phyloP scores from a whole-genome alignment of 1,139 yeast genomes.

The Pichia sp. region DNA sequence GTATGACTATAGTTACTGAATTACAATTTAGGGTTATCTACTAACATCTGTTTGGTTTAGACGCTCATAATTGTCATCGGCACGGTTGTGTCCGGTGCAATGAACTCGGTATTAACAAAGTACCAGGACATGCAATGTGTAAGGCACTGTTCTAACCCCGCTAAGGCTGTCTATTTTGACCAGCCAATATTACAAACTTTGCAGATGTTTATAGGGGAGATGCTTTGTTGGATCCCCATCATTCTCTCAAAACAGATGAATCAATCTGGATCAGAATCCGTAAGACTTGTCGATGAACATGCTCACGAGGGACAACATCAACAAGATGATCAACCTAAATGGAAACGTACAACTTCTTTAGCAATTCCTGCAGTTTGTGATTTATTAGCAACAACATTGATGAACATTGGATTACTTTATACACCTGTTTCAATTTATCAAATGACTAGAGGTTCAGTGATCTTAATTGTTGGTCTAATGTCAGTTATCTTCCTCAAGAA shows the following conservation, averaged over 20 bases:
- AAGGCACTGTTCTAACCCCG: constrained; percentile 43
- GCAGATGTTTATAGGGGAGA: constrained; percentile 78
- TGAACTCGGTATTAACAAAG: constrained; percentile 69
- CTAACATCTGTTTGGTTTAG: constrained; percentile 6
- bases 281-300: constrained; percentile 1
- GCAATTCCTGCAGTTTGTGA: constrained; percentile 69
- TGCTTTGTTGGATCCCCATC: constrained; percentile 43
- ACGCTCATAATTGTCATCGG: constrained; percentile 37
- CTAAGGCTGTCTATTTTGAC: constrained; percentile 45
- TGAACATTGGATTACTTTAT: constrained; percentile 67
- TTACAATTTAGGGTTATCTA: no score
- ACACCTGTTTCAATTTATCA: constrained; percentile 82
- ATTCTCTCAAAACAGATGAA: constrained; percentile 7
- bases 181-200: constrained; percentile 77
- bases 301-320: no score
- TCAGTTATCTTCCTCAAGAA: constrained; percentile 58
- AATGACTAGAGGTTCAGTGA: constrained; percentile 76
- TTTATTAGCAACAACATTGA: constrained; percentile 62
- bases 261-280: neutral
- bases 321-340: constrained; percentile 12
- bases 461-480: constrained; percentile 67
- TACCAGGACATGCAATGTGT: constrained; percentile 75
- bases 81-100: constrained; percentile 60
- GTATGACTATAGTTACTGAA: no score
- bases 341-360: constrained; percentile 29